Percentiles rank a stretch among this genome's conserved stretches.
phyloP scores from a whole-genome alignment of 495 filamentous ascomycete genomes.

The Neurospora sp. region DNA sequence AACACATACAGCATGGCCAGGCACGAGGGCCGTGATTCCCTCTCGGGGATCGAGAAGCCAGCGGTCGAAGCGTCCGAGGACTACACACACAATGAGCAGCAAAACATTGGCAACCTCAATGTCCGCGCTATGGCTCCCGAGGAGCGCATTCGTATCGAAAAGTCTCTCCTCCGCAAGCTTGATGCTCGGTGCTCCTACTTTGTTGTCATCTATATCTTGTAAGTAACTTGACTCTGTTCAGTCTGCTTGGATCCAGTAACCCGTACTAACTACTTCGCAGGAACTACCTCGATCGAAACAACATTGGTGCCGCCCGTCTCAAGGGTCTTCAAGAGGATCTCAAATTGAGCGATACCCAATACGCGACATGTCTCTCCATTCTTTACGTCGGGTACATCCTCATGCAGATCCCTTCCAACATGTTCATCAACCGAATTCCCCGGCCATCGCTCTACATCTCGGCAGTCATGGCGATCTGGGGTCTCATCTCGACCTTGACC shows the following conservation, averaged over 20 bases:
- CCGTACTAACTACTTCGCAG: background rate
- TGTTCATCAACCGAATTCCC: constrained; percentile 30
- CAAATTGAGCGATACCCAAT: constrained; percentile 28
- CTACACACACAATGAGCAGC: background rate
- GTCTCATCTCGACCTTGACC: constrained; percentile 53
- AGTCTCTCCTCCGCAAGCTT: constrained; percentile 32
- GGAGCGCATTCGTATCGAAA: constrained; percentile 27
- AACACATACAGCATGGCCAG: background rate
- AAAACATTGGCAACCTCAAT: background rate
- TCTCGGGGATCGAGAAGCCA: background rate
- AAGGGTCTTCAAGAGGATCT: constrained; percentile 37
- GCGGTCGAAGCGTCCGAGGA: background rate
- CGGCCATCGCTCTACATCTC: constrained; percentile 37
- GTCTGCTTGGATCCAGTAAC: background rate
- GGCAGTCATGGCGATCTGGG: constrained; percentile 55
- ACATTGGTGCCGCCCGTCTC: constrained; percentile 38
- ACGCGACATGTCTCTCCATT: constrained; percentile 31
- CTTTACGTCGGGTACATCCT: constrained; percentile 45
- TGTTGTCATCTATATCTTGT: constrained; percentile 54
- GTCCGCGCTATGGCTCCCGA: constrained; percentile 21
- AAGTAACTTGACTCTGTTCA: background rate
- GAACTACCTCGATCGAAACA: constrained; percentile 65
- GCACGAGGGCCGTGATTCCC: background rate
- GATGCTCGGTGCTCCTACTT: constrained; percentile 32
- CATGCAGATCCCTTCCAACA: constrained; percentile 38